Conservation (phyloP, 176 grass and related monocot species). For the Avena sativa region DNA sequence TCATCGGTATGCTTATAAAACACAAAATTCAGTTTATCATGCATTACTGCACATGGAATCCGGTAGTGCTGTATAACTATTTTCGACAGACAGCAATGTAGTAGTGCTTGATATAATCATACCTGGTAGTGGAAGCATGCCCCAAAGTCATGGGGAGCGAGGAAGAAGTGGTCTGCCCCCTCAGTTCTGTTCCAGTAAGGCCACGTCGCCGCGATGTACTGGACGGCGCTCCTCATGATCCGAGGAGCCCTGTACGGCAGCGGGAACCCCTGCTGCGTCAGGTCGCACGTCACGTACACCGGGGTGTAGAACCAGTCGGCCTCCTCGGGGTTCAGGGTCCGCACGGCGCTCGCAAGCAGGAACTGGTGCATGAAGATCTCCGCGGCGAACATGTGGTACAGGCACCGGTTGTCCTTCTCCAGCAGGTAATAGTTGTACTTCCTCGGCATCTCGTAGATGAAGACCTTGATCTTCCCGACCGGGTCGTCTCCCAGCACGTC, state of each 20-base stretch:
- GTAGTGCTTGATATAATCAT: too few relatives aligned
- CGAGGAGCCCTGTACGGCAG: slow-evolving; percentile 64
- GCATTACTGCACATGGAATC: background rate
- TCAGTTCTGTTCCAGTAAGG: slow-evolving; percentile 71
- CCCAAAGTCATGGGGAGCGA: slow-evolving; percentile 62
- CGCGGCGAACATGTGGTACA: slow-evolving; percentile 68
- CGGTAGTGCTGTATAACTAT: background rate
- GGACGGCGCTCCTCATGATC: slow-evolving; percentile 70
- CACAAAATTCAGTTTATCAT: background rate
- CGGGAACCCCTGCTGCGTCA: slow-evolving; percentile 62
- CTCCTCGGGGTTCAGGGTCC: slow-evolving; percentile 57
- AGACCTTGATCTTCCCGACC: slow-evolving; percentile 71
- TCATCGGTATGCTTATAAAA: background rate
- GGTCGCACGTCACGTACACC: slow-evolving; percentile 68
- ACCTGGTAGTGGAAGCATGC: slow-evolving; percentile 70
- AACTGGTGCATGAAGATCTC: slow-evolving; percentile 84
- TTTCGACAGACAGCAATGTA: too few relatives aligned
- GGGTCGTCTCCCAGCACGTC: slow-evolving; percentile 63
- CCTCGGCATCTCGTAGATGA: slow-evolving; percentile 64
- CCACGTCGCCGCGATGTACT: slow-evolving; percentile 54
- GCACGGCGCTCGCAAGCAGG: slow-evolving; percentile 59
- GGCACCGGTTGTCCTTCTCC: slow-evolving; percentile 60
- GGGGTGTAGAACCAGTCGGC: slow-evolving; percentile 76
- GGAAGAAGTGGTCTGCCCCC: slow-evolving; percentile 64
- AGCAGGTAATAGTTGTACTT: slow-evolving; percentile 71